Conservation (phyloP, 768 basidiomycete species). For the Chlorophyllum brunneum region DNA sequence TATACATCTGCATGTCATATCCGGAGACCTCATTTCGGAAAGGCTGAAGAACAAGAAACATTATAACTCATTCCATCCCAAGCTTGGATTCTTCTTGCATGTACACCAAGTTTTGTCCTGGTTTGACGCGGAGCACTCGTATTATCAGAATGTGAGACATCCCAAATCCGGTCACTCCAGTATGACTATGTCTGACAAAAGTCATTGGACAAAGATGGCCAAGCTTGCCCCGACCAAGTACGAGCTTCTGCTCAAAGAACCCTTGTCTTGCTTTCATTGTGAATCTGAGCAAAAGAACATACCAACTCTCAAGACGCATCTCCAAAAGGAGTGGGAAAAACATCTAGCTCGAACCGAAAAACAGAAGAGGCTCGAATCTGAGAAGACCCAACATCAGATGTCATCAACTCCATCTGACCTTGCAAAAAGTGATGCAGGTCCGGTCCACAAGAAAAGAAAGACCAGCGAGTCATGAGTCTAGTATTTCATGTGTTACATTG, state of each 20-base stretch:
- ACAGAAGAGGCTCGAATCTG: conserved; percentile 70
- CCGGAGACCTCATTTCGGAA: conserved; percentile 68
- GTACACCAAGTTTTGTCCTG: conserved; percentile 76
- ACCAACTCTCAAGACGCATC: conserved; percentile 68
- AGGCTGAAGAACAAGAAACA: conserved; percentile 85
- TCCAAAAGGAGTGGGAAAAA: conserved; percentile 68
- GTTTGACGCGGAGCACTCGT: conserved; percentile 66
- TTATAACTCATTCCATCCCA: conserved; percentile 88
- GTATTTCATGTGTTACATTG: background rate
- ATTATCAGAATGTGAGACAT: conserved; percentile 24
- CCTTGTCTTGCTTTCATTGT: conserved; percentile 71
- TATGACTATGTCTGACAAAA: background rate
- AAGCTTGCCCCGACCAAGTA: conserved; percentile 48
- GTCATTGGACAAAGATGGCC: conserved; percentile 40
- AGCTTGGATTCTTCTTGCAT: conserved; percentile 77
- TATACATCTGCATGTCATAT: conserved; percentile 82
- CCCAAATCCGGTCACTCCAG: background rate
- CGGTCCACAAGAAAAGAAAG: conserved; percentile 26
- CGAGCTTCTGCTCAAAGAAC: conserved; percentile 64
- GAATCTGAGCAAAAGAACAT: conserved; percentile 61
- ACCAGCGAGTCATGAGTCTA: conserved; percentile 22
- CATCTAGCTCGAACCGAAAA: conserved; percentile 65
- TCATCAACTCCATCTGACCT: conserved; percentile 39
- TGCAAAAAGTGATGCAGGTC: conserved; percentile 30
- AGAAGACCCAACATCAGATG: conserved; percentile 64